These are phyloP conservation scores for Colletotrichum trifolii DNA, from an alignment of 2,329 filamentous ascomycete species.

Conservation along the genomic window DNA sequence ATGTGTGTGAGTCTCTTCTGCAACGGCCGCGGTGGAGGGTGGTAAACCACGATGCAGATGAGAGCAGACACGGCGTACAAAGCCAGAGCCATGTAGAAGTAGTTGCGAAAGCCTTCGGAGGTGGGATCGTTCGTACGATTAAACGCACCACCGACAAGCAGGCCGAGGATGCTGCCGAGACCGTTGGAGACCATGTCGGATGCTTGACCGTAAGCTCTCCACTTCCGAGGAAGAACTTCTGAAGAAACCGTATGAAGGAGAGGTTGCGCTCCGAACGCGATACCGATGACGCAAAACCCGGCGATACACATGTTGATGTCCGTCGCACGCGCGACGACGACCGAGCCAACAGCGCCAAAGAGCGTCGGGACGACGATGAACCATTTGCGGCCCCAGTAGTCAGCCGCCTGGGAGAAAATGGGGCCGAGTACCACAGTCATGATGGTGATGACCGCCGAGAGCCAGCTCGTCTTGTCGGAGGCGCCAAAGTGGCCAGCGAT, in stretches of 20 bases:
- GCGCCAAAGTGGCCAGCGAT: conserved; percentile 44
- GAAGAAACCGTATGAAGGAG: conserved; percentile 52
- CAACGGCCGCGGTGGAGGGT: conserved; percentile 43
- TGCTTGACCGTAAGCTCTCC: conserved; percentile 49
- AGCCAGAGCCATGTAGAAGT: conserved; percentile 48
- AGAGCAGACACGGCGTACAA: conserved; percentile 43
- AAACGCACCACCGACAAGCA: conserved; percentile 49
- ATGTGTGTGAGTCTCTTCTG: conserved; percentile 42
- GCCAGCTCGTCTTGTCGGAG: conserved; percentile 45
- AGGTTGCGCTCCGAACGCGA: conserved; percentile 51
- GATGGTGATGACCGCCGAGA: conserved; percentile 49
- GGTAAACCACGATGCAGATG: conserved; percentile 46
- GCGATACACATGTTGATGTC: conserved; percentile 50
- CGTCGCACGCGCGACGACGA: conserved; percentile 49
- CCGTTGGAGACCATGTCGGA: conserved; percentile 44
- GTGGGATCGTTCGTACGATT: conserved; percentile 43
- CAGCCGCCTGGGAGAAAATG: conserved; percentile 51
- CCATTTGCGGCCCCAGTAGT: conserved; percentile 56
- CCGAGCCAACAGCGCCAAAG: conserved; percentile 47
- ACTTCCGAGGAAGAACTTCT: conserved; percentile 47
- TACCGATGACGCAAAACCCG: conserved; percentile 49
- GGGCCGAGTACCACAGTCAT: conserved; percentile 40
- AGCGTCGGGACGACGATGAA: conserved; percentile 50
- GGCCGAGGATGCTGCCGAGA: conserved; percentile 52
- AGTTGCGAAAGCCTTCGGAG: conserved; percentile 50